A percentile compares a stretch with the other conserved stretches of the same genome.
Conservation (phyloP, 495 filamentous ascomycete genomes). For the Lepidopterella palustris region DNA sequence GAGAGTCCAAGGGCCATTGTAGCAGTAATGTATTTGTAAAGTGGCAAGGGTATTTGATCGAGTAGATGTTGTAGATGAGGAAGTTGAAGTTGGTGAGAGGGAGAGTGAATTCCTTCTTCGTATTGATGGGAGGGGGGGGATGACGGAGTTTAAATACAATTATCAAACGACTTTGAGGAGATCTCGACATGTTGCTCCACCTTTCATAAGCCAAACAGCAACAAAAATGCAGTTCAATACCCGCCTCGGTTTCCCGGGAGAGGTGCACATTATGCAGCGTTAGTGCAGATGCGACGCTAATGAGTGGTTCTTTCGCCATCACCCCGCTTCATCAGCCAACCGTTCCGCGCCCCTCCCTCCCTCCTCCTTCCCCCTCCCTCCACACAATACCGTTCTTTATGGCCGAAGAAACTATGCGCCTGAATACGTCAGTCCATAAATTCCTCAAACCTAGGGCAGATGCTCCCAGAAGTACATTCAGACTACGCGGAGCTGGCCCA, state of each 20-base stretch:
- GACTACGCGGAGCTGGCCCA: too few species aligned
- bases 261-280: background rate
- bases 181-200: background rate
- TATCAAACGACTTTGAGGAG: background rate
- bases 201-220: background rate
- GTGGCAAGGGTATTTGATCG: background rate
- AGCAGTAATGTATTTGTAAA: background rate
- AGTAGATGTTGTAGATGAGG: background rate
- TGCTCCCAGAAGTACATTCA: too few species aligned
- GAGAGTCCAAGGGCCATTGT: slow-evolving; percentile 25
- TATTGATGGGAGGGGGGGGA: background rate
- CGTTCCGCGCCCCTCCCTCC: too few species aligned
- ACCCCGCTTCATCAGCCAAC: background rate
- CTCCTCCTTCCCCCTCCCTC: too few species aligned
- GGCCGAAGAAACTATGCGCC: too few species aligned
- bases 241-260: background rate
- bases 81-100: background rate
- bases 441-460: too few species aligned
- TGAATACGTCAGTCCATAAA: too few species aligned
- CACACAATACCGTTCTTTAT: too few species aligned
- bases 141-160: background rate
- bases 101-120: background rate
- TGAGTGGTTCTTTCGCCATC: background rate
- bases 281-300: background rate
- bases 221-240: background rate